A percentile compares a stretch with the other conserved stretches of the same genome.
Evolutionary conservation across 108 stramenopile species (phyloP).

Genomic region (Mayamaea pseudoterrestris): DNA sequence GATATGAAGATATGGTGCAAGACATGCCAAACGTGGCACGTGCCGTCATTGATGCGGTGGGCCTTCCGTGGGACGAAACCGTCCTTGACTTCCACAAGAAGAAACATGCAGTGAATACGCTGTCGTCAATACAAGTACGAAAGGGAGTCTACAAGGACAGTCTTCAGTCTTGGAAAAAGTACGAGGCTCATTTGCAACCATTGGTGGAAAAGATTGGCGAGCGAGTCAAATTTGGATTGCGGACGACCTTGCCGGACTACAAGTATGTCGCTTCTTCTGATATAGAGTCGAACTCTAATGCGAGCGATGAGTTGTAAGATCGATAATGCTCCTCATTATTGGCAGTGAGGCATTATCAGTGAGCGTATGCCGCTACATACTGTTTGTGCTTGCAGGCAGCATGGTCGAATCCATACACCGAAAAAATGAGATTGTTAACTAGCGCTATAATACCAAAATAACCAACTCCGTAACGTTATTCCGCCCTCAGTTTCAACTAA

Average conservation of each 20-base stretch:
- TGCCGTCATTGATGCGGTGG: slow-evolving; percentile 33
- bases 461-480: too few relatives aligned
- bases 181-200: slow-evolving; percentile 39
- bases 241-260: slow-evolving; percentile 41
- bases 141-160: slow-evolving; percentile 69
- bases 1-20: slow-evolving; percentile 77
- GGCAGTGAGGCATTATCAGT: too few relatives aligned
- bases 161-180: slow-evolving; percentile 60
- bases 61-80: slow-evolving; percentile 49
- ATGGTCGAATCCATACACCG: too few relatives aligned
- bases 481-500: too few relatives aligned
- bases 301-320: not conserved
- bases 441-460: too few relatives aligned
- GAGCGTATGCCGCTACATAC: too few relatives aligned
- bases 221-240: slow-evolving; percentile 28
- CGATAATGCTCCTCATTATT: not conserved
- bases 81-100: slow-evolving; percentile 79
- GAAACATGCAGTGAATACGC: slow-evolving; percentile 79
- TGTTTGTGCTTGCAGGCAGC: too few relatives aligned
- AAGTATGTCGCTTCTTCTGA: too few relatives aligned
- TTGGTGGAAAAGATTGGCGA: slow-evolving; percentile 33
- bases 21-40: slow-evolving; percentile 55
- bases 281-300: slow-evolving; percentile 5
- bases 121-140: slow-evolving; percentile 76
- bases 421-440: too few relatives aligned